These are phyloP conservation scores for Russula ochroleuca DNA, from an alignment of 768 basidiomycete genomes.

Conservation along the genomic window DNA sequence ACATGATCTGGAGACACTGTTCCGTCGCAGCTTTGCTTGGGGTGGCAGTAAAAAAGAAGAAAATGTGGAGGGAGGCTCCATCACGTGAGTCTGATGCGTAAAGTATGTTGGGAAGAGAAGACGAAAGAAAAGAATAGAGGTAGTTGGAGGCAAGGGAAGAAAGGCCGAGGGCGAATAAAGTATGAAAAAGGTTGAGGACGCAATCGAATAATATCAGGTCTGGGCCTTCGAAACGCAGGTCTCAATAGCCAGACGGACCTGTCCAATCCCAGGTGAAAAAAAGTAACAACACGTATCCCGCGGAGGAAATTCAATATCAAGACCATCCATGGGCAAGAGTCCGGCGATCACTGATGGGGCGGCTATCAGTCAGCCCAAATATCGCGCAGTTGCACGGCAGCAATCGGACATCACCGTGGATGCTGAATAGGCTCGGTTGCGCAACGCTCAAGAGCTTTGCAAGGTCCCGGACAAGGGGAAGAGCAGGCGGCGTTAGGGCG, in stretches of 20 bases:
- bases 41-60: neutral
- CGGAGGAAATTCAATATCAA: constrained; percentile 5
- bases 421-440: neutral
- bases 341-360: neutral
- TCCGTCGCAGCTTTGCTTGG: constrained; percentile 1
- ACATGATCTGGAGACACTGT: neutral
- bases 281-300: neutral
- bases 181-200: constrained; percentile 1
- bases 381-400: neutral
- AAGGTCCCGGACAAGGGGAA: neutral
- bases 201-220: neutral
- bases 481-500: neutral
- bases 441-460: neutral
- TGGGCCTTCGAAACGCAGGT: neutral
- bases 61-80: neutral
- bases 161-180: constrained; percentile 2
- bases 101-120: constrained; percentile 3
- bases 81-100: constrained; percentile 16
- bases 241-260: neutral
- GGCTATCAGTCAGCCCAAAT: neutral
- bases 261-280: neutral
- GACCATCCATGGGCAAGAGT: neutral
- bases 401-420: neutral
- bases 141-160: neutral
- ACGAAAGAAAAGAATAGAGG: neutral